Evolutionary conservation across 805 yeast species (phyloP), one percentile per base, ranked within the genome.

Genomic region (Grigorovia humatica): DNA sequence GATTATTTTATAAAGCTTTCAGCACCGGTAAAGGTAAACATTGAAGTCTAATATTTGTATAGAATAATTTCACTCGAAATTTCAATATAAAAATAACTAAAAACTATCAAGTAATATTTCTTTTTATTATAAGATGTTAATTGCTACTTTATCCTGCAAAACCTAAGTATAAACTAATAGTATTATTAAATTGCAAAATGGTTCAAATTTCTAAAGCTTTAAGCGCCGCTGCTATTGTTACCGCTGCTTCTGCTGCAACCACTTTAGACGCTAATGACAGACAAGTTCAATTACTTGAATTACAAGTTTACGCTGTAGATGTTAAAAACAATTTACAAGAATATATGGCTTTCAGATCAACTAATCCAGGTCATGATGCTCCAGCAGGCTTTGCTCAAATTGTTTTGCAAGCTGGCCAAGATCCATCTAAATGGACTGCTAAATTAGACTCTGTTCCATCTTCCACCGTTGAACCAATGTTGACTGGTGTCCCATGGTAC

Each of bases 401-500:
- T 27, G 47, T 70, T 23, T 48, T 48, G 20, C 35, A 30, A 20
- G 35, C 50, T 30, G 42, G 40, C 30, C 19, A 29, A n/a, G 19
- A n/a, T 18, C 70, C 67, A 48, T 63, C 62, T 30, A 57, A 65
- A 13, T 67, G 63, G 59, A 67, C 71, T 50, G 55, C 67, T 17
- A 54, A 60, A 46, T 62, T 54, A 52, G 19, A 53, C 15, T 51
- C 54, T 47, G 55, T 67, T 44, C 65, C 67, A 51, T 53, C 60
- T 51, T 32, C 50, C 46, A 57, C 59, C 30, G 65, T 67, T 30
- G 58, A 62, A 9, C 40, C 64, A 7, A 58, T 64, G 56, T 55
- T 67, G 19, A 64, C 69, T 18, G 69, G 63, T 45, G 56, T 67
- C 35, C 70, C 72, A 58, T 68, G 71, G 71, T 68, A 63, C 53